A percentile compares a stretch with the other conserved stretches of the same genome.
These are phyloP conservation scores for Diaporthe amygdali DNA, from an alignment of 2,329 filamentous ascomycete genomes.

Conservation along the genomic window DNA sequence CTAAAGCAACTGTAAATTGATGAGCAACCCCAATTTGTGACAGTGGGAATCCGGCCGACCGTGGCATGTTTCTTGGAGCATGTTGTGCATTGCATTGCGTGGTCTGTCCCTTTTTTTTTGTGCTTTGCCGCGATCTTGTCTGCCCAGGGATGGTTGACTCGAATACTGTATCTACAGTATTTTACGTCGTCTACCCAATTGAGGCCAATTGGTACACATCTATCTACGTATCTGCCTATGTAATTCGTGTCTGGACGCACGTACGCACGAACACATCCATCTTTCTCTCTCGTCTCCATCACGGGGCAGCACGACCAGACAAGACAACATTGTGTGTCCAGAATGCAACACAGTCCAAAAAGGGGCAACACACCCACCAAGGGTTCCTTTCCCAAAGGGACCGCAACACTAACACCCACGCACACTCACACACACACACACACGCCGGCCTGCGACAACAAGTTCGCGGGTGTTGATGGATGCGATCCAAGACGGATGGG, in stretches of 20 bases:
- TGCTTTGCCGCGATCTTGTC: background rate
- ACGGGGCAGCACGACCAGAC: constrained; percentile 8
- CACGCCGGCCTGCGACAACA: background rate
- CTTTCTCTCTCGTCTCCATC: background rate
- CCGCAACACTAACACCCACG: background rate
- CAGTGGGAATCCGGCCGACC: constrained; percentile 4
- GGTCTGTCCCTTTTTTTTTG: background rate
- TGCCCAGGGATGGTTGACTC: background rate
- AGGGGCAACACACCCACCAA: constrained; percentile 1
- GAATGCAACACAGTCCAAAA: constrained; percentile 7
- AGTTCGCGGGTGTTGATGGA: constrained; percentile 3
- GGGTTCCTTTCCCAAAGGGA: background rate
- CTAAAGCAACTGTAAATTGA: constrained; percentile 15
- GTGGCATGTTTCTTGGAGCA: constrained; percentile 10
- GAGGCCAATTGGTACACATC: background rate
- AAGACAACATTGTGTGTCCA: constrained; percentile 10
- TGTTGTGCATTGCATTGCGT: constrained; percentile 9
- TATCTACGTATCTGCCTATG: background rate
- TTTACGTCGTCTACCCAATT: background rate
- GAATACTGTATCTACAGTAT: background rate
- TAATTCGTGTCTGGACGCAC: background rate
- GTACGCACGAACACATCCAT: background rate
- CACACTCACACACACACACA: background rate
- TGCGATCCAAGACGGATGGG: background rate
- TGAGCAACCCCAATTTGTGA: constrained; percentile 10